phyloP scores from a whole-genome alignment of 805 yeast species.

The Saturnispora galanensis region DNA sequence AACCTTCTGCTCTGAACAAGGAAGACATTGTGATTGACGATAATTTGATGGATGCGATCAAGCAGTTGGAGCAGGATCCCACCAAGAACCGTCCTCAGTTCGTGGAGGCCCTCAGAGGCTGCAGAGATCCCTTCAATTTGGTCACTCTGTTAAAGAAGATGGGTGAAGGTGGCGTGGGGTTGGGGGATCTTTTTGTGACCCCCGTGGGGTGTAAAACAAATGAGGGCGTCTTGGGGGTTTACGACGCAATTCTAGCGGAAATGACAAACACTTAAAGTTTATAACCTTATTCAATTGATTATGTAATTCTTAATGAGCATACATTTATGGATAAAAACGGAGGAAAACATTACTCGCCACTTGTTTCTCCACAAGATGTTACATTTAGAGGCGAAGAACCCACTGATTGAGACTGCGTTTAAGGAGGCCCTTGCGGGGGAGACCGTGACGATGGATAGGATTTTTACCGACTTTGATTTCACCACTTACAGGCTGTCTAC shows the following conservation, averaged over 20 bases:
- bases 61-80: conserved; percentile 5
- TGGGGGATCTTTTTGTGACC: conserved; percentile 12
- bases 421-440: conserved; percentile 49
- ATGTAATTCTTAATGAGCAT: background rate
- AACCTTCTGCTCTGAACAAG: background rate
- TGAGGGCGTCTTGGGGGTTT: conserved; percentile 12
- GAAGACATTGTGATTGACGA: background rate
- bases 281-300: no score
- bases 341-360: background rate
- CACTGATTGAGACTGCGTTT: conserved; percentile 72
- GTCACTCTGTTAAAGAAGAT: conserved; percentile 10
- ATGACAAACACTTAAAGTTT: conserved; percentile 10
- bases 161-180: conserved; percentile 6
- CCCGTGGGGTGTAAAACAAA: background rate
- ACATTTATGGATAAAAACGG: background rate
- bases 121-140: conserved; percentile 15
- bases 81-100: conserved; percentile 5
- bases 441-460: conserved; percentile 62
- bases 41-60: conserved; percentile 4
- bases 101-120: conserved; percentile 3
- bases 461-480: conserved; percentile 90
- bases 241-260: conserved; percentile 21
- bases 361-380: conserved; percentile 40
- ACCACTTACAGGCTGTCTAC: conserved; percentile 90
- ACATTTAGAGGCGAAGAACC: conserved; percentile 75